Evolutionary conservation across 345 rosid genomes (phyloP).

Genomic region (Mallotus nudiflorus): DNA sequence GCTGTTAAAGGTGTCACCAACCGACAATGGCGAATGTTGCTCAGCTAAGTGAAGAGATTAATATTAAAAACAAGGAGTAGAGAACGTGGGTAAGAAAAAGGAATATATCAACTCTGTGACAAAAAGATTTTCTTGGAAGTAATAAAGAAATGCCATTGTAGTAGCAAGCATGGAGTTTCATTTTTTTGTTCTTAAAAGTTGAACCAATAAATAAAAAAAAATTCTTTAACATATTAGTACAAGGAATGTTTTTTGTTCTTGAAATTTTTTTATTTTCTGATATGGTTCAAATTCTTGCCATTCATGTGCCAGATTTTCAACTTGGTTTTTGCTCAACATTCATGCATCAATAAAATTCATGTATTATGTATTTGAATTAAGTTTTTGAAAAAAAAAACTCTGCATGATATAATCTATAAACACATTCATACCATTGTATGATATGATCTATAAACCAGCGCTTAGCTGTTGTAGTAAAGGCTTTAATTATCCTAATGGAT

Average conservation of each 20-base stretch:
- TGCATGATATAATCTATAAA: too few species aligned
- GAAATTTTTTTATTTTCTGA: too few species aligned
- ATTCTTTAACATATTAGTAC: neutral
- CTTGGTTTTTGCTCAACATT: too few species aligned
- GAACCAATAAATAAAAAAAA: neutral
- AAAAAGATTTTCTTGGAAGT: neutral
- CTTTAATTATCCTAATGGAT: too few species aligned
- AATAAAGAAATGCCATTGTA: neutral
- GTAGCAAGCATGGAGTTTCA: neutral
- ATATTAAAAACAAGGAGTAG: neutral
- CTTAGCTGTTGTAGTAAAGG: too few species aligned
- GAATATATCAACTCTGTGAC: constrained; percentile 8
- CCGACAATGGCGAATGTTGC: constrained; percentile 44
- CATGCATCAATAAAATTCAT: too few species aligned
- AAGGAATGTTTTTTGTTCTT: neutral
- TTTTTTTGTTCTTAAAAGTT: neutral
- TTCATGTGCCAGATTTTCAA: too few species aligned
- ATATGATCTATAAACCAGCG: too few species aligned
- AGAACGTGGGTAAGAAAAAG: constrained; percentile 12
- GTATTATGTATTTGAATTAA: too few species aligned
- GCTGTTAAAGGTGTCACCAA: constrained; percentile 28
- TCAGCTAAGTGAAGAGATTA: constrained; percentile 4
- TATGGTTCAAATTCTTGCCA: too few species aligned
- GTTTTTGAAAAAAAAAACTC: too few species aligned
- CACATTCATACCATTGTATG: too few species aligned